Evolutionary conservation across 495 filamentous ascomycete genomes (phyloP).

Genomic region (Aspergillus steynii): DNA sequence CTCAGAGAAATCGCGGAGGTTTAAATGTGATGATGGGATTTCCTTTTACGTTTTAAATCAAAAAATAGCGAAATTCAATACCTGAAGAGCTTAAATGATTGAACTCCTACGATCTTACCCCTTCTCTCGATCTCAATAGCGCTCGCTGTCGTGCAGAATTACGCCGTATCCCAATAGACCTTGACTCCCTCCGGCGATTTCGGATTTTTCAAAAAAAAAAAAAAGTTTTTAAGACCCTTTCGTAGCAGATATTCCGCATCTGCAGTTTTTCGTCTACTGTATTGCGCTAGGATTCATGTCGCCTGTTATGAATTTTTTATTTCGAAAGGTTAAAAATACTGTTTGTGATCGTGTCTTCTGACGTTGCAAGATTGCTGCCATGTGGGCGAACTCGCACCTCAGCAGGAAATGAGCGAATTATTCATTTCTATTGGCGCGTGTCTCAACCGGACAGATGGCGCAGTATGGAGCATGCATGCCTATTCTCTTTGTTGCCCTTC

Average conservation of each 20-base stretch:
- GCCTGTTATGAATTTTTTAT: background rate
- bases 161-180: conserved; percentile 15
- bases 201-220: conserved; percentile 9
- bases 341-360: conserved; percentile 21
- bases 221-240: background rate
- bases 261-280: background rate
- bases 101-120: conserved; percentile 3
- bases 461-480: too few species aligned
- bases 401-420: too few species aligned
- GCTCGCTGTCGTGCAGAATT: too few species aligned
- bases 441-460: background rate
- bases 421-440: background rate
- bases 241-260: conserved; percentile 1
- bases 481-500: too few species aligned
- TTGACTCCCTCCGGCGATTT: conserved; percentile 24
- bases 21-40: conserved; percentile 58
- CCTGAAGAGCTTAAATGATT: conserved; percentile 30
- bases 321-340: background rate
- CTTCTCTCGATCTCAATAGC: background rate
- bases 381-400: conserved; percentile 2
- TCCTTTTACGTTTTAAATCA: conserved; percentile 48
- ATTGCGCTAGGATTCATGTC: background rate
- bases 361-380: conserved; percentile 5
- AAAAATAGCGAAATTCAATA: conserved; percentile 46
- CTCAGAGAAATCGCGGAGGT: conserved; percentile 98